Evolutionary conservation across 192 early-diverging fungal genomes (phyloP), one percentile per base, ranked within the genome.

Genomic region (Thamnidium elegans): DNA sequence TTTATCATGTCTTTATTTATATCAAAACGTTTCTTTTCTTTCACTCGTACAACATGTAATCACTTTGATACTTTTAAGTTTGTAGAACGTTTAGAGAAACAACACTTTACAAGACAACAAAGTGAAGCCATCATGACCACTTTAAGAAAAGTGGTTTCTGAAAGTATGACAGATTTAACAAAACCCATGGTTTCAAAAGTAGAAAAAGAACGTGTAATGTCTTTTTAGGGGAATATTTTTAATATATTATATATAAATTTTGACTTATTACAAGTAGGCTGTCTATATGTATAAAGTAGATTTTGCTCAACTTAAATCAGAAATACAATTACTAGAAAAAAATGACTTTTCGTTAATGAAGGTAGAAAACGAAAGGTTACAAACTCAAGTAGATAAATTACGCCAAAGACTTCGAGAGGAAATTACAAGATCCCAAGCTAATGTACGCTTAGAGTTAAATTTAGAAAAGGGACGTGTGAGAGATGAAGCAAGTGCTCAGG

Each of bases 251-350:
- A 26, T 26, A 26, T 26, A 26, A 26, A 2, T 26, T 26, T 26
- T 26, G 26, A 26, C 26, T 26, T 26, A 26, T 26, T 26, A 26
- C 26, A 26, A 26, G 26, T 63, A 88, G 85, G 83, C 86, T 1
- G 77, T 92, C 13, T 93, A 94, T 70, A 89, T 88, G 66, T 90
- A 91, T 69, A 93, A 90, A 70, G 91, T 92, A 20, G 93, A 95
- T 66, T 94, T 97, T 55, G 87, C 90, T 13, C 90, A 91, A 31
- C 81, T 97, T 14, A 90, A 91, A 59, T 87, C 88, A 1, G 95
- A 95, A 71, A 81, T 97, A 6, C 89, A 91, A 55, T 80, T 95
- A 78, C 71, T 95, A 36, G 93, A 94, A 69, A 94, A 93, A 78
- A 95, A 91, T 52, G 95, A 97, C 23, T 94, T 92, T 62, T 78